Evolutionary conservation across 2,329 filamentous ascomycete species (phyloP).

Genomic region (Trichoderma aggressivum): DNA sequence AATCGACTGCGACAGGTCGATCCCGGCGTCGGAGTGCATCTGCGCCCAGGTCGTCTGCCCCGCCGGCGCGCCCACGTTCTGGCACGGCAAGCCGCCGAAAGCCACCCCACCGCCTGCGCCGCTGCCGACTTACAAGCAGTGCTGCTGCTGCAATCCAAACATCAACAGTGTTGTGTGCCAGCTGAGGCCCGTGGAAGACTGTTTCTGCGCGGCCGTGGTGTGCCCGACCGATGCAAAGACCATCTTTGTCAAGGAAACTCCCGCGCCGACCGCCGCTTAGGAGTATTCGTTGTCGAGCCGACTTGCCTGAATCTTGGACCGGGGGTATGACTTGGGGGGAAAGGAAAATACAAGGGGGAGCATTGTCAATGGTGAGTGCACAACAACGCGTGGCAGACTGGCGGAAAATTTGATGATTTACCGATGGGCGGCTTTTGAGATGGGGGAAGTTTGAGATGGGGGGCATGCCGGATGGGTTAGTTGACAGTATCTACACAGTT

Average conservation of each 20-base stretch:
- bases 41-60: slow-evolving; percentile 30
- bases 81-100: background rate
- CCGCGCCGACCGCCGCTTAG: background rate
- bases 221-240: slow-evolving; percentile 25
- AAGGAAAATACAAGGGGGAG: background rate
- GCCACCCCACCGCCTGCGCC: background rate
- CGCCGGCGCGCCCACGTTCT: slow-evolving; percentile 22
- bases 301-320: background rate
- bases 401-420: background rate
- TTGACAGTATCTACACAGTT: background rate
- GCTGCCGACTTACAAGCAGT: slow-evolving; percentile 7
- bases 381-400: background rate
- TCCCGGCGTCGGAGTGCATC: slow-evolving; percentile 25
- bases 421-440: background rate
- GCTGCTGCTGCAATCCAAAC: slow-evolving; percentile 27
- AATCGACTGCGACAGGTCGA: slow-evolving; percentile 27
- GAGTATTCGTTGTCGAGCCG: background rate
- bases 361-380: background rate
- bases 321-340: background rate
- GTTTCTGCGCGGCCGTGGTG: slow-evolving; percentile 23
- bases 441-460: background rate
- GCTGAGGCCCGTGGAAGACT: slow-evolving; percentile 9
- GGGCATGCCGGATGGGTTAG: background rate
- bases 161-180: slow-evolving; percentile 20
- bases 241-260: slow-evolving; percentile 1